These are phyloP conservation scores for Adansonia madagascariensis DNA, from an alignment of 441 rosid species.

Conservation along the genomic window DNA sequence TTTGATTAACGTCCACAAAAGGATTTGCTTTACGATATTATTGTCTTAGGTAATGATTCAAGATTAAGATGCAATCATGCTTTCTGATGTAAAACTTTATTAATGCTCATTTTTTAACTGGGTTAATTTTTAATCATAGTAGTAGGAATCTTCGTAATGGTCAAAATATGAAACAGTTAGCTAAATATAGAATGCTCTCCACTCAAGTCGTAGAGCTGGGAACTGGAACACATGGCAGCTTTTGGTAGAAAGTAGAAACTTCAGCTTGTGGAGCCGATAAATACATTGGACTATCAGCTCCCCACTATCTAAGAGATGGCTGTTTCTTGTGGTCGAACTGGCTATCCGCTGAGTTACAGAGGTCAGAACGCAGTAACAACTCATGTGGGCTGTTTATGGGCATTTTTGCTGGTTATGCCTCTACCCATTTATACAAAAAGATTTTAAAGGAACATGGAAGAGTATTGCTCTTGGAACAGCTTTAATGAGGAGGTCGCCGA, in stretches of 20 bases:
- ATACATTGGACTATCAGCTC: no score
- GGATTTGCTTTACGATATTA: neutral
- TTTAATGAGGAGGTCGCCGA: slow-evolving; percentile 43
- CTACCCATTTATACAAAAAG: no score
- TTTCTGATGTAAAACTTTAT: slow-evolving; percentile 39
- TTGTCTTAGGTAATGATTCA: slow-evolving; percentile 32
- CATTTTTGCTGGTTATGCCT: no score
- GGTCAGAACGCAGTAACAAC: no score
- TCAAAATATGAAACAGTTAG: neutral
- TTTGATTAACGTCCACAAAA: slow-evolving; percentile 43
- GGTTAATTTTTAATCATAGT: slow-evolving; percentile 19
- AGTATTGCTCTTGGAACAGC: no score
- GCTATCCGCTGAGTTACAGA: no score
- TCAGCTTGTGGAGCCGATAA: no score
- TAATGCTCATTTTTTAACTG: slow-evolving; percentile 39
- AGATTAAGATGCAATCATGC: slow-evolving; percentile 36
- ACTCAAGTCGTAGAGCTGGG: slow-evolving; percentile 25
- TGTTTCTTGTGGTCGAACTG: neutral
- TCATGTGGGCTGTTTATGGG: no score
- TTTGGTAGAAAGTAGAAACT: no score
- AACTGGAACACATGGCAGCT: no score
- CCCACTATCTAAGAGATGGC: no score
- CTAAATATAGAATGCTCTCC: slow-evolving; percentile 12
- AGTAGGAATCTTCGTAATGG: slow-evolving; percentile 11
- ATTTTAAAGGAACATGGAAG: no score